Evolutionary conservation across 169 alveolate genomes (phyloP).

Genomic region (Babesia microti): DNA sequence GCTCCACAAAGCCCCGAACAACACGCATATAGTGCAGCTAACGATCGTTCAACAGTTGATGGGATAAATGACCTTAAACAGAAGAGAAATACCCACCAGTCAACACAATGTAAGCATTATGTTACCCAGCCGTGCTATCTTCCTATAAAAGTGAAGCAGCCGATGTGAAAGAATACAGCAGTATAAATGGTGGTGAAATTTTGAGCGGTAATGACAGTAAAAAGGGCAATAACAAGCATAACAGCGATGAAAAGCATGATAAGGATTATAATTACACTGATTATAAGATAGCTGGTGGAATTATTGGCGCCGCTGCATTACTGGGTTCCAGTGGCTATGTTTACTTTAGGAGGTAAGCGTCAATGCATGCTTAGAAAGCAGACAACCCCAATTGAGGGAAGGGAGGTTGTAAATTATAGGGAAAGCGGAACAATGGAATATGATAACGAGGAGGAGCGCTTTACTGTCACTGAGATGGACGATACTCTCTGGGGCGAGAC

Average conservation of each 20-base stretch:
- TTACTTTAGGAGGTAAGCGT: slow-evolving; percentile 34
- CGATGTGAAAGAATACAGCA: too few species aligned
- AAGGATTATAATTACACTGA: neutral
- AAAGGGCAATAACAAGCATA: neutral
- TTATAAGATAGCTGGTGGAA: slow-evolving; percentile 49
- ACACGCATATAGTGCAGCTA: too few species aligned
- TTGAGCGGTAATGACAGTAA: too few species aligned
- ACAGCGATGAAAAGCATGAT: neutral
- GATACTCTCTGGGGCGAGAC: slow-evolving; percentile 48
- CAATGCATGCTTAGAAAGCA: neutral
- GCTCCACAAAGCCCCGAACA: too few species aligned
- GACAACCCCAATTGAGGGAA: slow-evolving; percentile 3
- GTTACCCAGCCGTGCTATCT: too few species aligned
- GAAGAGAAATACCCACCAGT: too few species aligned
- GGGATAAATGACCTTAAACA: too few species aligned
- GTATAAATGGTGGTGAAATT: too few species aligned
- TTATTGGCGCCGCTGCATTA: slow-evolving; percentile 15
- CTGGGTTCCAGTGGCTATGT: slow-evolving; percentile 48
- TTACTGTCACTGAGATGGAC: slow-evolving; percentile 43
- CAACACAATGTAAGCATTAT: too few species aligned
- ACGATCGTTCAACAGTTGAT: too few species aligned
- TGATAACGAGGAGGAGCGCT: slow-evolving; percentile 34
- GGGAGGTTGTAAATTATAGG: slow-evolving; percentile 25
- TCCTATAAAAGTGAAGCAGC: too few species aligned
- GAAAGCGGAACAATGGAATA: slow-evolving; percentile 16